Evolutionary conservation across 1,139 yeast species (phyloP), one percentile per base, ranked within the genome.

Genomic region (Maudiozyma humilis): DNA sequence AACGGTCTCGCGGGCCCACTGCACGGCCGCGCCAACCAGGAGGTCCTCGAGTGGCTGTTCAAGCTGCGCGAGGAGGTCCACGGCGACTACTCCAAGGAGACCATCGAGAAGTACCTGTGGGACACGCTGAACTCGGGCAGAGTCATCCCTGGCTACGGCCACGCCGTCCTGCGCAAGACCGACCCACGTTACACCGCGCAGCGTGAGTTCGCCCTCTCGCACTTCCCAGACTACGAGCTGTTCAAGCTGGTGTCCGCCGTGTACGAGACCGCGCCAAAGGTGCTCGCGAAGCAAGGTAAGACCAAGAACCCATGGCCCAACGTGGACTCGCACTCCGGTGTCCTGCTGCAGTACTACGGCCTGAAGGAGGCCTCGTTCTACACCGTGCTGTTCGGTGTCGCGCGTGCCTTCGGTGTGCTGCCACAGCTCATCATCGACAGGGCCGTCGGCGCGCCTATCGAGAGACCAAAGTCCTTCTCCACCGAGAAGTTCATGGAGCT

Each of bases 271-370:
- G 97, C 96, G 52, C 97, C 97, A 67, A 83, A 78, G 60, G 97
- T 89, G 51, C 78, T 89, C 67, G 83, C 93, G 65, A 78, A 87
- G 75, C 97, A 89, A 71, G 97, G 97, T 70, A 89, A 89, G 79
- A 88, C 96, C 65, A 86, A 87, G 80, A 89, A 88, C 79, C 96
- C 96, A 72, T 88, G 91, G 91, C 97, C 97, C 70, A 89, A 89
- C 70, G 97, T 89, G 60, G 97, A 89, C 72, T 86, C 96, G 48
- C 95, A 87, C 72, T 88, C 96, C 44, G 97, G 97, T 73, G 95
- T 89, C 56, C 73, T 91, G 61, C 81, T 91, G 73, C 95, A 89
- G 72, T 88, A 91, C 79, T 91, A 89, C 75, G 97, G 97, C 56
- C 78, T 91, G 70, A 84, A 85, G 51, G 95, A 91, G 75, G 85